phyloP scores from a whole-genome alignment of 2,329 filamentous ascomycete genomes.

The Colletotrichum orchidophilum region DNA sequence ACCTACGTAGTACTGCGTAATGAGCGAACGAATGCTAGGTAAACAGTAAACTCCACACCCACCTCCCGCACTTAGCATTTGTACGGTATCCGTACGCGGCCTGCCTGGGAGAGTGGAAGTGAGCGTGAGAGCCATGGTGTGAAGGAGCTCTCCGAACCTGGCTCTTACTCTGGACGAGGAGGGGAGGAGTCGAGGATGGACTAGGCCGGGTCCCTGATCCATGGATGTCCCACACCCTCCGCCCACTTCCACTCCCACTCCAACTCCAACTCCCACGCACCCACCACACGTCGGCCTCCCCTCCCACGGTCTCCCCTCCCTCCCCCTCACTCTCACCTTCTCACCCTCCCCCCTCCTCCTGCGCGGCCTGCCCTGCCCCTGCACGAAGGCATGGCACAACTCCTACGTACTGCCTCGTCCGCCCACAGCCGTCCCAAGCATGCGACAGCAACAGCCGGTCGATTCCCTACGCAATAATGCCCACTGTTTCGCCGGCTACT shows the following conservation, averaged over 20 bases:
- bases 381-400: constrained; percentile 23
- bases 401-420: constrained; percentile 3
- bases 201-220: neutral
- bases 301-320: neutral
- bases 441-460: constrained; percentile 20
- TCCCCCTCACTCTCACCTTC: neutral
- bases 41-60: constrained; percentile 18
- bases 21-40: no score
- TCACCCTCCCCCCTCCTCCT: neutral
- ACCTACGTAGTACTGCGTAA: no score
- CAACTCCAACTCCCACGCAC: constrained; percentile 25
- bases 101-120: no score
- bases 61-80: constrained; percentile 22
- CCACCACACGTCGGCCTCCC: constrained; percentile 9
- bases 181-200: neutral
- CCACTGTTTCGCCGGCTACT: constrained; percentile 28
- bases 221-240: neutral
- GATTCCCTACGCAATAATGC: constrained; percentile 21
- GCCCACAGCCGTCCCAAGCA: neutral
- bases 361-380: constrained; percentile 7
- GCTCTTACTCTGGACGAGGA: neutral
- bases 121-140: neutral
- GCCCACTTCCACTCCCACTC: constrained; percentile 28
- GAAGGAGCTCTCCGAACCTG: neutral
- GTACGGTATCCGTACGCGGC: neutral